Base-by-base conservation (phyloP, 805 yeast species). In the Yamadazyma akitaensis region DNA sequence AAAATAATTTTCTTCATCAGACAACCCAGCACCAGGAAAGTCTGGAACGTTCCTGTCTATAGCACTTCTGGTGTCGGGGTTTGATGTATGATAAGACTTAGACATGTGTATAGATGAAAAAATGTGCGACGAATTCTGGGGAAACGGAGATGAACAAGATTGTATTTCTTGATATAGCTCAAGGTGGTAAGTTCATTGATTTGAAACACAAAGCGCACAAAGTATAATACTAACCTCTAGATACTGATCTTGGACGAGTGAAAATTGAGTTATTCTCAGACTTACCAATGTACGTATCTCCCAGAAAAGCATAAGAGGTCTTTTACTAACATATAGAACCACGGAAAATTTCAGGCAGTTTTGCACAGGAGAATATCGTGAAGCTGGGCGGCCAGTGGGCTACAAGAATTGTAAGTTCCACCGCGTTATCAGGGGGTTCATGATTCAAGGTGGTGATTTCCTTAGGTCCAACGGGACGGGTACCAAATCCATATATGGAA, bases 1-100 rank as follows among this genome's bases (percentile, higher is more conserved):
- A 67, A 94, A 92, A 66, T 88, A 92, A 43, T 70, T 67, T 51
- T 84, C 87, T 60, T 91, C 97, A 51, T 85, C 95, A 7, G 72
- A 66, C 17, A 78, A 67, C 41, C 72, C 72, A 0, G 96, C 97
- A 2, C 87, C 86, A 0, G 92, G 94, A 57, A 85, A 84, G 40
- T 81, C 87, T 3, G 88, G 88, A 2, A 84, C 72, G 1, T 77
- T 61, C 45, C 97, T 74, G 63, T 91, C 96, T 38, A 92, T 87
- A 12, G 97, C 97, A 4, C 84, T 63, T 1, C 66, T 69, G 0
- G 87, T 60, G 18, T 81, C 85, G 0, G 96, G 95, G 14, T 79
- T 76, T 0, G 91, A 81, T 0, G 96, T 88, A 75, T 58, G 60
- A 43, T 53, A 60, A 5, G 56, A 49, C 48, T 51, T 54, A 6